Evolutionary conservation across 2,329 filamentous ascomycete species (phyloP), one percentile per base, ranked within the genome.

Genomic region (Chrysoporthe austroafricana): DNA sequence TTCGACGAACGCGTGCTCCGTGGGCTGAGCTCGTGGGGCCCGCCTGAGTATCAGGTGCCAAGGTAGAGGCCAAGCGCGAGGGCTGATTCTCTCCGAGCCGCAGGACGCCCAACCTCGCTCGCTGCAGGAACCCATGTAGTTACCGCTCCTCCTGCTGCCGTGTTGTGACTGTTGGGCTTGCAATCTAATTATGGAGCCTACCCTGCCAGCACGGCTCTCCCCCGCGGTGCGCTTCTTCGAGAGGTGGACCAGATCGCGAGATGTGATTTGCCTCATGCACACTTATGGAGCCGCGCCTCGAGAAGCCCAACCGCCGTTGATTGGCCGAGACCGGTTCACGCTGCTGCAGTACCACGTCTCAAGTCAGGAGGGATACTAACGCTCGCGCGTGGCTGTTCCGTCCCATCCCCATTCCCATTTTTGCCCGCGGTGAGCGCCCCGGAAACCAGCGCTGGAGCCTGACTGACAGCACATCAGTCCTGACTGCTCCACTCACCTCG

Each of bases 301-400:
- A 63, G 50, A 13, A 43, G 21, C 26, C 52, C 52, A 42, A 56
- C 39, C 18, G 16, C 39, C 50, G 50, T 58, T 64, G 52, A 64
- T 64, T 64, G 62, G 62, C 42, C 39, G 52, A 58, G 42, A 58
- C 42, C 62, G 13, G 62, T 64, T 64, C 62, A 58, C 44, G 26
- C 62, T 64, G 62, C 62, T 64, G 62, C 62, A 58, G 39, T 21
- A 43, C 50, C 62, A 64, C 62, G 62, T 64, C 62, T 64, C 62
- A 64, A 64, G 26, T n/a, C 62, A 46, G 48, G 48, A 43, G 62
- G 39, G 50, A 34, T 36, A 44, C 36, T 11, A 26, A 18, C 59
- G 43, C 59, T 18, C 21, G 21, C 26, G 26, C 42, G 14, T 61
- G 43, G 11, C 32, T 13, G 13, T 36, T 34, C 56, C 54, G 32